Base-by-base conservation (phyloP, 768 basidiomycete genomes). In the Lyophyllum semitale region DNA sequence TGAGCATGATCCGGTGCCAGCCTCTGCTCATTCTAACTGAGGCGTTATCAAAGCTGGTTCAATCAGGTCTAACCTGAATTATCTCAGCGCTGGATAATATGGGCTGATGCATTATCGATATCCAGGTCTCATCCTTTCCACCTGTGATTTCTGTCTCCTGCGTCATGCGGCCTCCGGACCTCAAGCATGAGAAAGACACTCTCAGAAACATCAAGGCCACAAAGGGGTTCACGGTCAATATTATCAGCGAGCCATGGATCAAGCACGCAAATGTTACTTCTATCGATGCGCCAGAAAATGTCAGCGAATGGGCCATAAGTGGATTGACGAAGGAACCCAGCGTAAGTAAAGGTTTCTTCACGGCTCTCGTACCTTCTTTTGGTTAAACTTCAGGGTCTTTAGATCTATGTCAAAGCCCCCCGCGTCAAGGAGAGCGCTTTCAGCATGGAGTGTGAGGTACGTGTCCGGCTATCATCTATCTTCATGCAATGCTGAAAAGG, bases 201-300 rank as follows among this genome's bases (percentile, higher is more conserved):
- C 72, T 77, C n/a, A 71, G 71, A 40, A 91, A 91, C 49, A 87
- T 91, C 63, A 73, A 75, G 50, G 72, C 74, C 0, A 86, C 82
- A 13, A 85, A 85, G 58, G 79, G 83, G 25, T 93, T 91, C 66
- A 85, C 84, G 4, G 83, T 88, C 38, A 88, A 87, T 59, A 84
- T 88, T 44, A 87, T 93, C 67, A 88, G 87, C 59, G 86, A 90
- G 66, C 77, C 87, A 0, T 88, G 83, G 71, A 63, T 82, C 33
- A 78, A 80, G 53, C 79, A 82, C 8, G 84, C 86, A 4, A 87
- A 87, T 58, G 66, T 67, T 22, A 68, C 73, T 44, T 73, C 78
- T 1, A 73, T 84, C n/a, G 77, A 87, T 54, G 74, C 82, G 3
- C 86, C 84, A 8, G 67, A 68, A 7, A 70, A 78, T 17, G 69